Conservation (phyloP, 306 rosid species). For the Fragaria vesca region DNA sequence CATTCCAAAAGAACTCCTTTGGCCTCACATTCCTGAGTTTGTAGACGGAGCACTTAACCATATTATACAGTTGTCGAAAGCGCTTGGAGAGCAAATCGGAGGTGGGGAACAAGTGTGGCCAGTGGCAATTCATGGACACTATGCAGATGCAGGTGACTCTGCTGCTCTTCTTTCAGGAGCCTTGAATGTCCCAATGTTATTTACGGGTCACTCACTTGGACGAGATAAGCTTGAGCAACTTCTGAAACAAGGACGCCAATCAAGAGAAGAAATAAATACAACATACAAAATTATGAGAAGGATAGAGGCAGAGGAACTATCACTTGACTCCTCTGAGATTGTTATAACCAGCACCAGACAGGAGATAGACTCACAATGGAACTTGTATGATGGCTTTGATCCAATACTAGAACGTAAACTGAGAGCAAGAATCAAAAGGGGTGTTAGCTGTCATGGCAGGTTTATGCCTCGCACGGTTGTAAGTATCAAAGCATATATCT, state of each 20-base stretch:
- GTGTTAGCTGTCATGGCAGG: constrained; percentile 58
- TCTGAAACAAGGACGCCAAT: constrained; percentile 57
- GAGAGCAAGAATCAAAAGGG: constrained; percentile 54
- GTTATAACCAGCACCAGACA: constrained; percentile 66
- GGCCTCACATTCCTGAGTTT: constrained; percentile 57
- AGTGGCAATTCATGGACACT: constrained; percentile 59
- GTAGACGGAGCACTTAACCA: constrained; percentile 56
- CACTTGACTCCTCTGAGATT: constrained; percentile 61
- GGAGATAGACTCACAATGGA: constrained; percentile 67
- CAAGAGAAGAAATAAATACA: constrained; percentile 54
- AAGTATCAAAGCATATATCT: constrained; percentile 29
- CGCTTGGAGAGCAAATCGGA: constrained; percentile 59
- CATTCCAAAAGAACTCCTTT: constrained; percentile 45
- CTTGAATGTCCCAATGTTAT: constrained; percentile 57
- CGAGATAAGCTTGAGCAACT: constrained; percentile 62
- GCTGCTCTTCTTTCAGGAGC: constrained; percentile 64
- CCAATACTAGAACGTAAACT: constrained; percentile 59
- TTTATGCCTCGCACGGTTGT: constrained; percentile 66
- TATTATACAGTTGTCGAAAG: constrained; percentile 53
- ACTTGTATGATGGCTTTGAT: constrained; percentile 66
- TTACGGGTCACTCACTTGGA: constrained; percentile 62
- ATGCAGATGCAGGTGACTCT: constrained; percentile 68
- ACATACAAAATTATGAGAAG: constrained; percentile 66
- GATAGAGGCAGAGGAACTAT: constrained; percentile 61
- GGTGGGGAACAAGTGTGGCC: constrained; percentile 57